Evolutionary conservation across 2,329 filamentous ascomycete species (phyloP).

Genomic region (Aureobasidium sp.): DNA sequence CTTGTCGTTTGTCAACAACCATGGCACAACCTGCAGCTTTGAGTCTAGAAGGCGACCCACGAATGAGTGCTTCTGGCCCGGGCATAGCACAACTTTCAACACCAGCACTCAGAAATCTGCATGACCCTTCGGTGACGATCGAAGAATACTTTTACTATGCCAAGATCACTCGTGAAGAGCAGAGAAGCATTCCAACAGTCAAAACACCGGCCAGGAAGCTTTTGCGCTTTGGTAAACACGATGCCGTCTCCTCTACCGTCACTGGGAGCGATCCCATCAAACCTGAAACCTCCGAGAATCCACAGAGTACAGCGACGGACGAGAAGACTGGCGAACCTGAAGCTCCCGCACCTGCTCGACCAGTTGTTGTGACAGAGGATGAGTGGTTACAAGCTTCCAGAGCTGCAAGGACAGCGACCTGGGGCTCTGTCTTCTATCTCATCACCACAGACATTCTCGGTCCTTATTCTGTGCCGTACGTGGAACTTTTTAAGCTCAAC

Average conservation of each 20-base stretch:
- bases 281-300: neutral
- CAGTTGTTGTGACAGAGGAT: constrained; percentile 17
- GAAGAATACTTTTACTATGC: constrained; percentile 34
- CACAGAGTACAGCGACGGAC: neutral
- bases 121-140: constrained; percentile 24
- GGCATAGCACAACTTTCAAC: neutral
- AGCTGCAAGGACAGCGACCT: constrained; percentile 27
- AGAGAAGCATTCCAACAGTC: constrained; percentile 17
- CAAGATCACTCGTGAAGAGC: constrained; percentile 25
- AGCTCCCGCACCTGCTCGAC: neutral
- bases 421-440: constrained; percentile 34
- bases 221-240: constrained; percentile 13
- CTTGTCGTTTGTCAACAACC: neutral
- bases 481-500: neutral
- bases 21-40: constrained; percentile 6
- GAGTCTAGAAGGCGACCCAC: constrained; percentile 10
- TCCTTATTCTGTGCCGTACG: constrained; percentile 25
- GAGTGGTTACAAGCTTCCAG: constrained; percentile 28
- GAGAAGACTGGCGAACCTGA: neutral
- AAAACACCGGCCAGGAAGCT: constrained; percentile 12
- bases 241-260: neutral
- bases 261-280: neutral
- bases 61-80: neutral
- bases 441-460: constrained; percentile 36
- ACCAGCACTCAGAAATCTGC: neutral